phyloP scores from a whole-genome alignment of 2,329 filamentous ascomycete genomes.

The Epichloe gansuensis region DNA sequence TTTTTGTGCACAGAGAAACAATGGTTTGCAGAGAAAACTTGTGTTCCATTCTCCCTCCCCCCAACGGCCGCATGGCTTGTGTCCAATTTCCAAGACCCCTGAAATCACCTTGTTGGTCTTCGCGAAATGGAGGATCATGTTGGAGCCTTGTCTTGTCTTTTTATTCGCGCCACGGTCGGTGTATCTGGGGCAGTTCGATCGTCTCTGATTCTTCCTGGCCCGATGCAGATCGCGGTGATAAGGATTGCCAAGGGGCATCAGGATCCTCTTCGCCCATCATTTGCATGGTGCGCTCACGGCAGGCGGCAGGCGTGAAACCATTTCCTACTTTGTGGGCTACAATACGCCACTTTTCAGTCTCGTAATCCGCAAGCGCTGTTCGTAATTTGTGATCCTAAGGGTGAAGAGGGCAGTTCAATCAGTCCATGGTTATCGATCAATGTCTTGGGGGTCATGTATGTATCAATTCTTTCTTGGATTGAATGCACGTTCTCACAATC shows the following conservation, averaged over 20 bases:
- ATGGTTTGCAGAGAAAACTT: too few relatives aligned
- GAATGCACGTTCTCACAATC: too few relatives aligned
- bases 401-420: not conserved
- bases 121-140: not conserved
- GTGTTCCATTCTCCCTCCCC: too few relatives aligned
- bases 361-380: conserved; percentile 68
- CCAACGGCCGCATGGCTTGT: not conserved
- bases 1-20: too few relatives aligned
- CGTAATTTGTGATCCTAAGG: conserved; percentile 62
- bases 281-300: conserved; percentile 65
- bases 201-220: conserved; percentile 7
- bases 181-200: conserved; percentile 10
- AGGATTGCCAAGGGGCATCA: conserved; percentile 39
- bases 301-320: conserved; percentile 77
- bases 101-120: not conserved
- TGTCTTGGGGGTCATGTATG: not conserved
- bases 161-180: conserved; percentile 10
- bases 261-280: conserved; percentile 34
- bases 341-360: conserved; percentile 86
- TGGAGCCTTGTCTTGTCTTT: not conserved
- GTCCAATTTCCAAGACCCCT: not conserved
- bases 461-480: not conserved
- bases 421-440: not conserved
- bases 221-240: conserved; percentile 33
- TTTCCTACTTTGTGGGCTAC: conserved; percentile 82